phyloP scores from a whole-genome alignment of 2,329 filamentous ascomycete species.

The Clonostachys sp. region DNA sequence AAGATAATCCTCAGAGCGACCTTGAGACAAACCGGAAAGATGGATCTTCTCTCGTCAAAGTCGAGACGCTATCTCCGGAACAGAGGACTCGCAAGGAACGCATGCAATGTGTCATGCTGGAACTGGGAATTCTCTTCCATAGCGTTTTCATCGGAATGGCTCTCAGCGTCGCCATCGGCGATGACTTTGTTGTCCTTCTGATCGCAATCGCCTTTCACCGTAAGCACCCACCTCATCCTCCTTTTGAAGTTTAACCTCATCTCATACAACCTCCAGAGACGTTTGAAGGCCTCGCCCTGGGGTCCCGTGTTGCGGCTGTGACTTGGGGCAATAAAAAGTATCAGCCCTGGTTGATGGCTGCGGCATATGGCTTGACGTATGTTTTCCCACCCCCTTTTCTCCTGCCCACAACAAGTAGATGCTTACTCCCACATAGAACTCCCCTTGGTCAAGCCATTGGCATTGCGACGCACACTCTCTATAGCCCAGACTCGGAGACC shows the following conservation, averaged over 20 bases:
- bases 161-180: slow-evolving; percentile 71
- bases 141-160: slow-evolving; percentile 84
- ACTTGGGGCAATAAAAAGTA: slow-evolving; percentile 28
- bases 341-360: slow-evolving; percentile 52
- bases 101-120: slow-evolving; percentile 72
- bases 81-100: slow-evolving; percentile 60
- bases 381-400: too few relatives aligned
- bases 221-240: slow-evolving; percentile 8
- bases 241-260: not conserved
- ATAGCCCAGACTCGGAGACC: slow-evolving; percentile 61
- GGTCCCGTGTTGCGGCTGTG: slow-evolving; percentile 58
- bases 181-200: slow-evolving; percentile 73
- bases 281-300: slow-evolving; percentile 56
- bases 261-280: slow-evolving; percentile 22
- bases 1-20: not conserved
- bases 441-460: slow-evolving; percentile 72
- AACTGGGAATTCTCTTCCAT: slow-evolving; percentile 62
- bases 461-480: slow-evolving; percentile 63
- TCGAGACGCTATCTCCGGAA: slow-evolving; percentile 27
- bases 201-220: slow-evolving; percentile 75
- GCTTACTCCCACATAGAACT: slow-evolving; percentile 22
- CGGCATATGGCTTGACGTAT: slow-evolving; percentile 48
- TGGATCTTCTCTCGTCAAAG: not conserved
- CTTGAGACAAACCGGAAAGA: not conserved
- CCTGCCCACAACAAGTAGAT: too few relatives aligned